Evolutionary conservation across 2,329 filamentous ascomycete species (phyloP).

Genomic region (Alternaria consortialis): DNA sequence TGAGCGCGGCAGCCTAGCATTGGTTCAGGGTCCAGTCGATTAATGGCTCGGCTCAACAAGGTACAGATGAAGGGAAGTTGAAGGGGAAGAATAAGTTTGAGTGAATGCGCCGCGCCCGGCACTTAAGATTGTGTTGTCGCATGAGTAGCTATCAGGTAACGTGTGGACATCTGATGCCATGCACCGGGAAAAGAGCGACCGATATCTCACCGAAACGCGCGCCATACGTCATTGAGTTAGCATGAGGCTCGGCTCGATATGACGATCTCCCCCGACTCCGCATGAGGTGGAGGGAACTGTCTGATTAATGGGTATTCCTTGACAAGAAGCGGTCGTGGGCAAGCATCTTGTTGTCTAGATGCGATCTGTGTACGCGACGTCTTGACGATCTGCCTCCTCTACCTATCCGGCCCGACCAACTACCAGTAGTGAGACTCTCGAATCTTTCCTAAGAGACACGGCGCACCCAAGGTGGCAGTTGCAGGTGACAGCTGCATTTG

Average conservation of each 20-base stretch:
- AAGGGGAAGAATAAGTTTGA: background rate
- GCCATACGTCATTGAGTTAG: slow-evolving; percentile 27
- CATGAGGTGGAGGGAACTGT: slow-evolving; percentile 1
- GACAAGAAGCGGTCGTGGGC: background rate
- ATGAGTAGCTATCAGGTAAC: slow-evolving; percentile 21
- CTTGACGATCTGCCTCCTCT: background rate
- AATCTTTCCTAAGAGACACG: background rate
- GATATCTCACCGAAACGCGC: slow-evolving; percentile 22
- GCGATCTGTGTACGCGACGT: slow-evolving; percentile 23
- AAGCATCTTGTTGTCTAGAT: slow-evolving; percentile 20
- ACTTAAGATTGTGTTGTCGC: slow-evolving; percentile 2
- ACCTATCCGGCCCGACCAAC: background rate
- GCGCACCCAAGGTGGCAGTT: background rate
- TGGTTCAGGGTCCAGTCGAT: slow-evolving; percentile 3
- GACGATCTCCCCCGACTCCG: slow-evolving; percentile 6
- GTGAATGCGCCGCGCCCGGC: background rate
- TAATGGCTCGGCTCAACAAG: background rate
- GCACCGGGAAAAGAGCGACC: slow-evolving; percentile 24
- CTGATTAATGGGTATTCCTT: background rate
- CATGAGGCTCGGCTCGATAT: slow-evolving; percentile 14
- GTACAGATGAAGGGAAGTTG: background rate
- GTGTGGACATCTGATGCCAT: slow-evolving; percentile 20
- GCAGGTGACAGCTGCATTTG: background rate
- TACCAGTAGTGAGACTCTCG: background rate
- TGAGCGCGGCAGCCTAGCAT: slow-evolving; percentile 15